These are phyloP conservation scores for Dothiorella sarmentorum DNA, from an alignment of 2,329 filamentous ascomycete genomes.

Conservation along the genomic window DNA sequence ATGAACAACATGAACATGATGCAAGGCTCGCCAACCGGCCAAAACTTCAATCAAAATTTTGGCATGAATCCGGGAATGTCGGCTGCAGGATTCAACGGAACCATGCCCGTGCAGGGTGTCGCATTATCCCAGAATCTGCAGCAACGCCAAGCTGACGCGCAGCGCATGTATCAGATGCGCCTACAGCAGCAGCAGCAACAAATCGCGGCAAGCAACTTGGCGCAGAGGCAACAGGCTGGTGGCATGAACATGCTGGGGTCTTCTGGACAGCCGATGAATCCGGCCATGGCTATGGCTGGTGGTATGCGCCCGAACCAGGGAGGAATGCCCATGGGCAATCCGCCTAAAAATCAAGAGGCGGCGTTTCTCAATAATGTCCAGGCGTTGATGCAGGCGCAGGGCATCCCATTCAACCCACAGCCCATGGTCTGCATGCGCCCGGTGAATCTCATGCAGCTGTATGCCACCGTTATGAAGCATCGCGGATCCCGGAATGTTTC, in stretches of 20 bases:
- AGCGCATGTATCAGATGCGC: slow-evolving; percentile 82
- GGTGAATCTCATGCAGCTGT: slow-evolving; percentile 73
- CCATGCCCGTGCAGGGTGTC: slow-evolving; percentile 46
- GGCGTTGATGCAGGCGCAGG: slow-evolving; percentile 72
- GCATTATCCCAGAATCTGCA: slow-evolving; percentile 51
- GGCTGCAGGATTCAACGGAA: slow-evolving; percentile 36
- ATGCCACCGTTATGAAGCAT: slow-evolving; percentile 70
- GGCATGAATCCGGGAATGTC: slow-evolving; percentile 28
- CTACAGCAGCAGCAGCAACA: slow-evolving; percentile 71
- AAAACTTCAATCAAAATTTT: slow-evolving; percentile 39
- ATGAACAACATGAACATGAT: slow-evolving; percentile 36
- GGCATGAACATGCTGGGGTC: slow-evolving; percentile 33
- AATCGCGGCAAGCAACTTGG: slow-evolving; percentile 42
- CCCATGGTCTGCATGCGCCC: slow-evolving; percentile 71
- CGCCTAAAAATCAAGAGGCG: slow-evolving; percentile 16
- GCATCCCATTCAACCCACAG: slow-evolving; percentile 69
- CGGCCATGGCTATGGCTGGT: slow-evolving; percentile 18
- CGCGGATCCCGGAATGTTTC: slow-evolving; percentile 75
- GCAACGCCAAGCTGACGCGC: slow-evolving; percentile 57
- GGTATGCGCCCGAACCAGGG: slow-evolving; percentile 19
- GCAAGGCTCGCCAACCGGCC: slow-evolving; percentile 32
- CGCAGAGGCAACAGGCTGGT: slow-evolving; percentile 35
- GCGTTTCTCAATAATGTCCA: slow-evolving; percentile 65
- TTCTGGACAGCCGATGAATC: slow-evolving; percentile 28
- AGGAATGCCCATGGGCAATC: slow-evolving; percentile 11